Evolutionary conservation across 495 filamentous ascomycete species (phyloP), one percentile per base, ranked within the genome.

Genomic region (Neurospora sp.): DNA sequence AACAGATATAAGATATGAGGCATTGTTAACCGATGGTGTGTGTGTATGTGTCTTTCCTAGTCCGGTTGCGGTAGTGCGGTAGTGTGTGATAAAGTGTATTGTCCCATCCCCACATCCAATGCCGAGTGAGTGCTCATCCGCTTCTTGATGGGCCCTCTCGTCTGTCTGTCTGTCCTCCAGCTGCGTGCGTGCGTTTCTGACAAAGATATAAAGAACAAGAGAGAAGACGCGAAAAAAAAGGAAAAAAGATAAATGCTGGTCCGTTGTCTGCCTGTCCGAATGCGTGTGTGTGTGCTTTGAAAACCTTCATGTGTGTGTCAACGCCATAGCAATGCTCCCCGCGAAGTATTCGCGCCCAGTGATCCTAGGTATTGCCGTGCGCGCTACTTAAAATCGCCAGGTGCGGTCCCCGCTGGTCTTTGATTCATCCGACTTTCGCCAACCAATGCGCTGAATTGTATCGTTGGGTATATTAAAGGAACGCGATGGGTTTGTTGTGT

Each of bases 291-390:
- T 74, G 54, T 71, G 62, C 62, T 35, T 69, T 46, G 39, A 72
- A 69, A 71, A 71, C 42, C 42, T 73, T 73, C 74, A 76, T 75
- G 72, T 40, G 23, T 74, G 60, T 54, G 72, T 69, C 39, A 79
- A 79, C 78, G 78, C 78, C 78, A 62, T 78, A 78, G 72, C 75
- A 77, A 79, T 79, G 77, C 77, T 74, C 69, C 70, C 41, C 7
- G 18, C 70, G 23, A 37, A 18, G 54, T 16, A 4, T 35, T 16
- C 54, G 6, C 54, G 27, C 6, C 27, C 7, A 18, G 14, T 66
- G 49, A 60, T 54, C 20, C 3, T 46, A 8, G 42, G 42, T 20
- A 42, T 46, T 46, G 42, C 42, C 42, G 42, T 46, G 9, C 44
- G n/a, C 44, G 9, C n/a, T 20, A 20, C n/a, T 11, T n/a, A 23